Evolutionary conservation across 2,329 filamentous ascomycete species (phyloP), one percentile per base, ranked within the genome.

Genomic region (Xylariales sp.): DNA sequence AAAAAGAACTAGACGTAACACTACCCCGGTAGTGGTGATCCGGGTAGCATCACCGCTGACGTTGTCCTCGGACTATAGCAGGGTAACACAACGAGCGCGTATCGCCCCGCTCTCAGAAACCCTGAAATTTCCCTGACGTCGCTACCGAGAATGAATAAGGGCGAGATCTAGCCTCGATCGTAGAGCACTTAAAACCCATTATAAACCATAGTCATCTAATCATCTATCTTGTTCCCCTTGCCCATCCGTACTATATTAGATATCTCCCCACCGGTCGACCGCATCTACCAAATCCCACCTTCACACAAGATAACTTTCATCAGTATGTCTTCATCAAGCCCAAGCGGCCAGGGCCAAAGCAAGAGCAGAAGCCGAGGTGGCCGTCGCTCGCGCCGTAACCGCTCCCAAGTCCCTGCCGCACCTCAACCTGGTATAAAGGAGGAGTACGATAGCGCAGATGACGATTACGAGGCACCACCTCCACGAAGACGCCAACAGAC

Each of bases 311-410:
- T 8, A 55, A 32, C 4, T 28, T 6, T 1, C 7, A 56, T 57
- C 18, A 72, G 12, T 3, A 77, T 77, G 75, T 75, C 75, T 57
- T 75, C 75, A 23, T 43, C 58, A 30, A 72, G 64, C n/a, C 74
- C 75, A 32, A 73, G 69, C 55, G 72, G 67, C 52, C 68, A 69
- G 1, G 68, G 70, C 52, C 67, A 72, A 8, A 72, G 74, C 64
- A 71, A 70, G 60, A 72, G 66, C 60, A 46, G 72, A 36, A 71
- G 62, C 60, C 71, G 72, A 61, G 69, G 69, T 9, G 70, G 72
- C 57, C 76, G 76, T 58, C 74, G 75, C 52, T 72, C 70, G 18
- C 74, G 74, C 55, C 74, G 72, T 60, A 75, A 74, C 57, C 70
- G 73, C 46, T 74, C 72, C 36, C 69, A 76, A 46, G 59, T 72